Conservation (phyloP, 1,284 basidiomycete species). For the Puccinia triticina region DNA sequence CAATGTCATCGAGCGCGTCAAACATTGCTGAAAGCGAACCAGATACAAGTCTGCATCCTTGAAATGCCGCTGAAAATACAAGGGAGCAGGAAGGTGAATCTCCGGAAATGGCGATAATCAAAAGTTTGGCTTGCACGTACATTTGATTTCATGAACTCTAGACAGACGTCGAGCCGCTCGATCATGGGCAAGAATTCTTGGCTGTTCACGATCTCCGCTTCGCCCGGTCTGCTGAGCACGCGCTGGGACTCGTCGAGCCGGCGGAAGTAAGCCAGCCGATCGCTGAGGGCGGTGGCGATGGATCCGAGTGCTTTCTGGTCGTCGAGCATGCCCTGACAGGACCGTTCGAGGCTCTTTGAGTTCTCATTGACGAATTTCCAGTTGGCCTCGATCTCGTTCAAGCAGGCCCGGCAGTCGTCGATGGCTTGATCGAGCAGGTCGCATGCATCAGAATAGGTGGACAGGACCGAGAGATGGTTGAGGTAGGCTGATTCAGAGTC, state of each 20-base stretch:
- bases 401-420: slow-evolving; percentile 71
- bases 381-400: slow-evolving; percentile 77
- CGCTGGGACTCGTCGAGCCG: slow-evolving; percentile 84
- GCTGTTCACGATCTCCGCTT: slow-evolving; percentile 76
- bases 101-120: no score
- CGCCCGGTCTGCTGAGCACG: slow-evolving; percentile 87
- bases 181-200: slow-evolving; percentile 91
- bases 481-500: slow-evolving; percentile 88
- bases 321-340: slow-evolving; percentile 82
- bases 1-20: slow-evolving; percentile 91
- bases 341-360: slow-evolving; percentile 80
- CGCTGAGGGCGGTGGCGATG: slow-evolving; percentile 75
- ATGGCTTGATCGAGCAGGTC: slow-evolving; percentile 72
- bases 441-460: slow-evolving; percentile 74
- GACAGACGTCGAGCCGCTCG: slow-evolving; percentile 84
- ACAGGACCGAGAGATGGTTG: slow-evolving; percentile 74
- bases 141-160: slow-evolving; percentile 80
- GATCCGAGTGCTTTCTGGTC: slow-evolving; percentile 81
- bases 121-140: slow-evolving; percentile 68
- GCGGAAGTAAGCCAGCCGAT: slow-evolving; percentile 82
- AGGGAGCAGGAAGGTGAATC: slow-evolving; percentile 51
- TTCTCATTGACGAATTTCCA: slow-evolving; percentile 84
- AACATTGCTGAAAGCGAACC: slow-evolving; percentile 89
- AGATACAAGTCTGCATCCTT: slow-evolving; percentile 87
- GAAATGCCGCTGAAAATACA: slow-evolving; percentile 72